These are phyloP conservation scores for Pseudopyricularia javanii DNA, from an alignment of 2,329 filamentous ascomycete genomes.

Conservation along the genomic window DNA sequence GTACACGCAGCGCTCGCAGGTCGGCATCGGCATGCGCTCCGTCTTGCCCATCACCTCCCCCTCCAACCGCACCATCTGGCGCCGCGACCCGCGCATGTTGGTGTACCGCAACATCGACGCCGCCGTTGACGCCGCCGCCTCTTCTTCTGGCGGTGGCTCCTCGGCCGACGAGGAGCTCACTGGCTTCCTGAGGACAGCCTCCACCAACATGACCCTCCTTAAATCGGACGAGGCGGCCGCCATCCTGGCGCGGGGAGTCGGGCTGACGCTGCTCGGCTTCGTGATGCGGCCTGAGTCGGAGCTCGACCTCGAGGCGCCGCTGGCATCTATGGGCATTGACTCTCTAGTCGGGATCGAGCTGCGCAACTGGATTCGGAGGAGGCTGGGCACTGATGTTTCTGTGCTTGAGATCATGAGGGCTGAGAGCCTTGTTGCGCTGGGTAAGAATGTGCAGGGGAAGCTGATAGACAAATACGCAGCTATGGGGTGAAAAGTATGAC, in stretches of 20 bases:
- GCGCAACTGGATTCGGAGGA: slow-evolving; percentile 4
- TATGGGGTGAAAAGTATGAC: neutral
- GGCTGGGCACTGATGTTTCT: slow-evolving; percentile 1
- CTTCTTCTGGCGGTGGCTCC: neutral
- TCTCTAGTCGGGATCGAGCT: slow-evolving; percentile 5
- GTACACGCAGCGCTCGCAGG: neutral
- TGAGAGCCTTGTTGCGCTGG: neutral
- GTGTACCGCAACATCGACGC: slow-evolving; percentile 5
- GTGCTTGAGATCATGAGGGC: slow-evolving; percentile 5
- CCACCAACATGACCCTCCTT: slow-evolving; percentile 1
- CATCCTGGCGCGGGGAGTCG: slow-evolving; percentile 3
- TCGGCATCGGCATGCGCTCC: slow-evolving; percentile 1
- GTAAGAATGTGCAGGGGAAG: neutral
- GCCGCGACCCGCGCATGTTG: slow-evolving; percentile 4
- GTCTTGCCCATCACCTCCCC: slow-evolving; percentile 1
- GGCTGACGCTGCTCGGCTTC: slow-evolving; percentile 4
- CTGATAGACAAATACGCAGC: neutral
- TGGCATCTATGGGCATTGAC: slow-evolving; percentile 4
- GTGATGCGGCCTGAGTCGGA: slow-evolving; percentile 3
- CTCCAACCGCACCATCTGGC: slow-evolving; percentile 3
- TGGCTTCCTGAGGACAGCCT: neutral
- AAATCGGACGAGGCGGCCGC: slow-evolving; percentile 1
- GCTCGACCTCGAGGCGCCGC: slow-evolving; percentile 2
- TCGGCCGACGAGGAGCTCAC: neutral
- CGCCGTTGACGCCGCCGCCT: neutral